A percentile compares a stretch with the other conserved stretches of the same genome.
These are phyloP conservation scores for Podospora comata DNA, from an alignment of 495 filamentous ascomycete species.

Conservation along the genomic window DNA sequence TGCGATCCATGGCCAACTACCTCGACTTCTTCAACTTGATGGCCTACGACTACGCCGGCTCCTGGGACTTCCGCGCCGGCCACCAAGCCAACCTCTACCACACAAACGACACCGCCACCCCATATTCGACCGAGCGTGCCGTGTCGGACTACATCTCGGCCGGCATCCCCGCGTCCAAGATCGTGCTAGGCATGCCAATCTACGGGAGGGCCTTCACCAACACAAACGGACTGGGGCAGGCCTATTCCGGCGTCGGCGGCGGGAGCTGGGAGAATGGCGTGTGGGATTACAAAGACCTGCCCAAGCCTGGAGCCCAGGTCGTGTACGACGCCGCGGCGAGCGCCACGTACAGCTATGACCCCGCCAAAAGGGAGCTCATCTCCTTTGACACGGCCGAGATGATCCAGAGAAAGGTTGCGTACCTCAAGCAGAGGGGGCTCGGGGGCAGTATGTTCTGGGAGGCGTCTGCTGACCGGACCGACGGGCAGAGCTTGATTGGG, in stretches of 20 bases:
- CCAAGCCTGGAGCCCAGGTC: slow-evolving; percentile 47
- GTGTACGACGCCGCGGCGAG: slow-evolving; percentile 44
- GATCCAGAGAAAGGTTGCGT: slow-evolving; percentile 61
- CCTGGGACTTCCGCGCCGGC: slow-evolving; percentile 62
- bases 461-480: slow-evolving; percentile 65
- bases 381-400: slow-evolving; percentile 69
- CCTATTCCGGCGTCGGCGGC: slow-evolving; percentile 61
- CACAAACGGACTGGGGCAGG: slow-evolving; percentile 65
- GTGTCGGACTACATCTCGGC: slow-evolving; percentile 62
- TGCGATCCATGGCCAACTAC: slow-evolving; percentile 61
- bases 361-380: slow-evolving; percentile 55
- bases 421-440: slow-evolving; percentile 58
- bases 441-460: slow-evolving; percentile 95
- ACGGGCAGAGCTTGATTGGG: slow-evolving; percentile 60
- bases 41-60: slow-evolving; percentile 69
- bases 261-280: slow-evolving; percentile 73
- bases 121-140: slow-evolving; percentile 66
- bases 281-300: slow-evolving; percentile 77
- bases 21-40: slow-evolving; percentile 89
- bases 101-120: slow-evolving; percentile 52
- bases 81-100: slow-evolving; percentile 76
- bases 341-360: slow-evolving; percentile 71
- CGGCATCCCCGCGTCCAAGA: slow-evolving; percentile 62
- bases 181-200: slow-evolving; percentile 81
- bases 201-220: slow-evolving; percentile 76